These are phyloP conservation scores for Hyaloperonospora brassicae DNA, from an alignment of 352 stramenopile genomes.

Conservation along the genomic window DNA sequence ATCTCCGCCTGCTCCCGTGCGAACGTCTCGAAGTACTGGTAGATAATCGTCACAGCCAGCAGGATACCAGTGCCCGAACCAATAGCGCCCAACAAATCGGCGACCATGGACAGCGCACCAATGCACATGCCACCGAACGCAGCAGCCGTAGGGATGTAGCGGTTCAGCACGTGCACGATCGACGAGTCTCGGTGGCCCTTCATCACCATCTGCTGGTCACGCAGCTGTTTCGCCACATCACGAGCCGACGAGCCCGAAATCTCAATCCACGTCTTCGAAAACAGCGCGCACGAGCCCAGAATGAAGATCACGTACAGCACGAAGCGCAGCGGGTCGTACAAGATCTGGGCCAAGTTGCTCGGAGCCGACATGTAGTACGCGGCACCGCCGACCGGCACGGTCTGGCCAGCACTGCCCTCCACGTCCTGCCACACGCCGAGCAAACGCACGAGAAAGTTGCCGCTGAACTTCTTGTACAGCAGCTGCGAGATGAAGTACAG, in stretches of 20 bases:
- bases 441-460: slow-evolving; percentile 96
- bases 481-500: slow-evolving; percentile 99
- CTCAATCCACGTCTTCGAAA: slow-evolving; percentile 99
- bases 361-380: slow-evolving; percentile 98
- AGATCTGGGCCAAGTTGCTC: slow-evolving; percentile 91
- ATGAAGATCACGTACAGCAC: slow-evolving; percentile 99
- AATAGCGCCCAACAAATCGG: slow-evolving; percentile 97
- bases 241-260: slow-evolving; percentile 95
- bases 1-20: slow-evolving; percentile 89
- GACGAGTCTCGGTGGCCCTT: slow-evolving; percentile 97
- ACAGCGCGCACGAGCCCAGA: slow-evolving; percentile 96
- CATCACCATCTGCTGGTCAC: slow-evolving; percentile 99
- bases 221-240: slow-evolving; percentile 98
- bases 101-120: slow-evolving; percentile 96
- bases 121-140: slow-evolving; percentile 99
- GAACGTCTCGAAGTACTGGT: slow-evolving; percentile 98
- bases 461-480: slow-evolving; percentile 97
- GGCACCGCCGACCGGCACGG: slow-evolving; percentile 93
- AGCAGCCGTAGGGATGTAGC: slow-evolving; percentile 98
- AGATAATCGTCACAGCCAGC: slow-evolving; percentile 99
- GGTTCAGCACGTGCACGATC: slow-evolving; percentile 97
- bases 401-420: slow-evolving; percentile 89
- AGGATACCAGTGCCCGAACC: slow-evolving; percentile 98
- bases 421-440: slow-evolving; percentile 97
- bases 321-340: slow-evolving; percentile 98